A percentile compares a stretch with the other conserved stretches of the same genome.
phyloP scores from a whole-genome alignment of 805 yeast genomes.

The Candida maltosa region DNA sequence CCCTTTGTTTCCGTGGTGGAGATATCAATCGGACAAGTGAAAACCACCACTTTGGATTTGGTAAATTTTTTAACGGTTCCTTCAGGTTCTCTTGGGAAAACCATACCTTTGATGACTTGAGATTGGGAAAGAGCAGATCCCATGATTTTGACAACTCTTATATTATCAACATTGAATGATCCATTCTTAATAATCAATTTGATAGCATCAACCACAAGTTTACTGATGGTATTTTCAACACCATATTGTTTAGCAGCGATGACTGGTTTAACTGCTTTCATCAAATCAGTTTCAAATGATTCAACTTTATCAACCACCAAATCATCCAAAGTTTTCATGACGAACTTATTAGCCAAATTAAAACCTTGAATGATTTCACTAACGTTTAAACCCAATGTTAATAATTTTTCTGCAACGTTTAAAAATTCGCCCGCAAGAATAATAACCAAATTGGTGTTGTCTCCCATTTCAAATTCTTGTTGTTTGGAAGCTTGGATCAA shows the following conservation, averaged over 20 bases:
- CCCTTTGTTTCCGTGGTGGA: conserved; percentile 98
- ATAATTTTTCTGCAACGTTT: conserved; percentile 79
- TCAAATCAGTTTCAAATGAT: conserved; percentile 44
- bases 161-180: conserved; percentile 83
- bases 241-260: conserved; percentile 94
- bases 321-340: conserved; percentile 63
- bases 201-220: conserved; percentile 82
- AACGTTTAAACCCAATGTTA: conserved; percentile 82
- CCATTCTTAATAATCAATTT: conserved; percentile 56
- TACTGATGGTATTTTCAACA: conserved; percentile 71
- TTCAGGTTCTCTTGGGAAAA: conserved; percentile 96
- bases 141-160: conserved; percentile 95
- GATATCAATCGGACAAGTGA: conserved; percentile 90
- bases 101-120: conserved; percentile 93
- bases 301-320: conserved; percentile 60
- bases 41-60: conserved; percentile 85
- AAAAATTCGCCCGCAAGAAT: conserved; percentile 91
- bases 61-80: conserved; percentile 70
- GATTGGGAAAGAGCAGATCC: conserved; percentile 77
- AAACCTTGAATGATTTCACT: conserved; percentile 93
- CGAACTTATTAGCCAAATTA: conserved; percentile 78
- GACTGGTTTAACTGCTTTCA: conserved; percentile 79
- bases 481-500: conserved; percentile 95
- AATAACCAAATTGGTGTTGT: conserved; percentile 87
- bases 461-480: conserved; percentile 97